Evolutionary conservation across 2,329 filamentous ascomycete species (phyloP), one percentile per base, ranked within the genome.

Genomic region (Colletotrichum tanaceti): DNA sequence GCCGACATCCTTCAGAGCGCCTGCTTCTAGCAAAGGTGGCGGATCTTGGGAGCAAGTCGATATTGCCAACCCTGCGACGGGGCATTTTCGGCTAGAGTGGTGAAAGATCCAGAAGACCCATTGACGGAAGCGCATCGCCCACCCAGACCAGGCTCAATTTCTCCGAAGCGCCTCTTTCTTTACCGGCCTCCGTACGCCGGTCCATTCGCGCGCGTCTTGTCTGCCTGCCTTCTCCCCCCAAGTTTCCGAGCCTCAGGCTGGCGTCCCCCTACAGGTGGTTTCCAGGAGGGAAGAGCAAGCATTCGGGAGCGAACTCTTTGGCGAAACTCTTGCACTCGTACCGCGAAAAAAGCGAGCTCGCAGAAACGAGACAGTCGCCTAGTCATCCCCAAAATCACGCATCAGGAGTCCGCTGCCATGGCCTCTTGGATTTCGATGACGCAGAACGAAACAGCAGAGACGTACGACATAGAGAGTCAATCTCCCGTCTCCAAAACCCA

Each of bases 381-480:
- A 35, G 2, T 41, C 22, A 18, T 32, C 39, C 18, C n/a, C 32
- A 39, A 43, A 46, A 46, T 39, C 53, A 32, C n/a, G n/a, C 41
- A 55, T 20, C 14, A n/a, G 13, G 49, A 41, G 10, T 6, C 28
- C 14, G 28, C 39, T 55, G 53, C 55, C 41, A 65, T 70, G 68
- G 50, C 50, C n/a, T 57, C 60, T 35, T n/a, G 39, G 22, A 57
- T 41, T 32, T 69, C 68, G 22, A 53, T 38, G 7, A 58, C 47
- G 24, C 53, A 65, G 55, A 70, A 65, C 50, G 60, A 65, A 39
- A 28, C 39, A 54, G 49, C 28, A 28, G 58, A 38, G 43, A 35
- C 22, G 32, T 59, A 46, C 28, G 68, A 70, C 35, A 61, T 70
- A 60, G 67, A 68, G 55, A 69, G 55, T 28, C 68, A 65, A 35